A percentile compares a stretch with the other conserved stretches of the same genome.
These are phyloP conservation scores for Platanthera guangdongensis DNA, from an alignment of 106 monocot species.

Conservation along the genomic window DNA sequence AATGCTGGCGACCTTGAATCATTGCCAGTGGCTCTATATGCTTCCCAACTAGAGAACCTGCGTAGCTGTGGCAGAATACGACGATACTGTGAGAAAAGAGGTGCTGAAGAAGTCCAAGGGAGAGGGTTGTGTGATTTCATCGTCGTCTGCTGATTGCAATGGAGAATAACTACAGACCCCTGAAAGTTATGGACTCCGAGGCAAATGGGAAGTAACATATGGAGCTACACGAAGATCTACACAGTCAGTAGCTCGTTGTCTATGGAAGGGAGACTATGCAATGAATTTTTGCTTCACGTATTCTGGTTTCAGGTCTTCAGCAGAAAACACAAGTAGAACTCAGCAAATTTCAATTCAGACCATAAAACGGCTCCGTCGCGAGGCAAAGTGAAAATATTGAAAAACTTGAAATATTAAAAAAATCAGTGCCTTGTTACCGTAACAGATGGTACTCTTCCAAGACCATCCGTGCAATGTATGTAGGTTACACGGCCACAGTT, in stretches of 20 bases:
- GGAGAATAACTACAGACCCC: slow-evolving; percentile 9
- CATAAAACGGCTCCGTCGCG: background rate
- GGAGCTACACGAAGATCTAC: slow-evolving; percentile 86
- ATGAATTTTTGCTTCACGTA: slow-evolving; percentile 61
- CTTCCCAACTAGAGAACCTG: slow-evolving; percentile 2
- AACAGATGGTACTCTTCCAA: slow-evolving; percentile 92
- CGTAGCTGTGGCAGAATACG: background rate
- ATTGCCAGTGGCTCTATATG: background rate
- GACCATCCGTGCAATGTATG: slow-evolving; percentile 95
- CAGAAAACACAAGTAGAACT: background rate
- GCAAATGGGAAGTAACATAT: slow-evolving; percentile 14
- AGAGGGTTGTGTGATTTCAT: slow-evolving; percentile 5
- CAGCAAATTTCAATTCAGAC: background rate
- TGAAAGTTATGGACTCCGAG: slow-evolving; percentile 9
- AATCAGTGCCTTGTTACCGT: slow-evolving; percentile 30
- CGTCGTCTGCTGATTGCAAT: slow-evolving; percentile 3
- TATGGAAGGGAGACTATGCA: slow-evolving; percentile 95
- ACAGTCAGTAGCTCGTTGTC: slow-evolving; percentile 84
- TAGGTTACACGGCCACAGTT: slow-evolving; percentile 90
- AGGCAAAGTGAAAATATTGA: background rate
- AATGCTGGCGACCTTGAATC: no score
- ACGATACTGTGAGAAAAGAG: background rate
- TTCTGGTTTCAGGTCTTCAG: slow-evolving; percentile 73
- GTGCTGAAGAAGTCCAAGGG: slow-evolving; percentile 4
- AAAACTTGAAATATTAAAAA: background rate